Evolutionary conservation across 495 filamentous ascomycete species (phyloP).

Genomic region (Parathielavia appendiculata): DNA sequence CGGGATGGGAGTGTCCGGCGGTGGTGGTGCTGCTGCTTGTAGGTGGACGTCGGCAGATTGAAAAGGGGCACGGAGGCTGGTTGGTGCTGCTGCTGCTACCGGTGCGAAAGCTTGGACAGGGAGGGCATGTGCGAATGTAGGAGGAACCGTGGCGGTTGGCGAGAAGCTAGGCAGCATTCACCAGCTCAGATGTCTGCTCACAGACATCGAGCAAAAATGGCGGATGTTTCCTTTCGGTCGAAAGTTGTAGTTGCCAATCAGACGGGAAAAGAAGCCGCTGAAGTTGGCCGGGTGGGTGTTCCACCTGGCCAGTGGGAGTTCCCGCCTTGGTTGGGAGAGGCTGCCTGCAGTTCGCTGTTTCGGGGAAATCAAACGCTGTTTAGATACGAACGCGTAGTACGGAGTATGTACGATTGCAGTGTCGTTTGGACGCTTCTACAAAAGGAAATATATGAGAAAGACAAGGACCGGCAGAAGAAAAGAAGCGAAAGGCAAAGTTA

Average conservation of each 20-base stretch:
- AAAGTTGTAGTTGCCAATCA: background rate
- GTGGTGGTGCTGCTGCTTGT: background rate
- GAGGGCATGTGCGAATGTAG: conserved; percentile 20
- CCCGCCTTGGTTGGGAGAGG: background rate
- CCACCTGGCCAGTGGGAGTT: conserved; percentile 7
- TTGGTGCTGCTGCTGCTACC: conserved; percentile 29
- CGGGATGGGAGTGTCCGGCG: too few relatives aligned
- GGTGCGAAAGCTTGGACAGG: conserved; percentile 18
- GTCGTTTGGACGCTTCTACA: background rate
- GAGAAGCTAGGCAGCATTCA: conserved; percentile 9
- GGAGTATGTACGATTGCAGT: background rate
- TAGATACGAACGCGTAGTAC: too few relatives aligned
- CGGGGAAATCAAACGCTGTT: background rate
- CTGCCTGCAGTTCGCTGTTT: background rate
- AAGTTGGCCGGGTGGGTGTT: conserved; percentile 5
- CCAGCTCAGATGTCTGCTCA: background rate
- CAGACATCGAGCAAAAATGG: conserved; percentile 3
- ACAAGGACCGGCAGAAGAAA: conserved; percentile 2
- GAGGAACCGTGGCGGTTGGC: conserved; percentile 1
- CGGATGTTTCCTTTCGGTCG: background rate
- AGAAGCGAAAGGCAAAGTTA: conserved; percentile 4
- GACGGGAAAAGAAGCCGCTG: conserved; percentile 1
- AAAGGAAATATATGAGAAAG: background rate
- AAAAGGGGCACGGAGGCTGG: conserved; percentile 20
- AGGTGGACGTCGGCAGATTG: conserved; percentile 16